Conservation (phyloP, 805 yeast species). For the Candida multigemmis region DNA sequence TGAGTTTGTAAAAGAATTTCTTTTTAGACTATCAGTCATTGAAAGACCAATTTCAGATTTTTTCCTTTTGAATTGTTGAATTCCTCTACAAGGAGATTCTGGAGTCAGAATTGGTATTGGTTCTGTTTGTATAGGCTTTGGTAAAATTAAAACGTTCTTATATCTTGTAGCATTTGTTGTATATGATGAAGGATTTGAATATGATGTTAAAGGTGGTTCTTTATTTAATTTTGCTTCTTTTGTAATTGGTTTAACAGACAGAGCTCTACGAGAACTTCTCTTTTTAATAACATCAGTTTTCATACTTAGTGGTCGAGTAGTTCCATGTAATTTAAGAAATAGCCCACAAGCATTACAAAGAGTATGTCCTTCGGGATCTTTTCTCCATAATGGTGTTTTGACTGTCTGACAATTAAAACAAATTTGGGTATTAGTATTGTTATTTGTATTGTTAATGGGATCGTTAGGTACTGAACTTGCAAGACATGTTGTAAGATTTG, state of each 20-base stretch:
- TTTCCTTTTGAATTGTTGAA: conserved; percentile 32
- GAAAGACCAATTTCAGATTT: conserved; percentile 18
- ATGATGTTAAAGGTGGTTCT: conserved; percentile 2
- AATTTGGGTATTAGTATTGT: conserved; percentile 3
- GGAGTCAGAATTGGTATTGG: conserved; percentile 8
- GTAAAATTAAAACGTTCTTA: conserved; percentile 31
- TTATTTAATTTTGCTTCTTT: no score
- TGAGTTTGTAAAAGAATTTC: no score
- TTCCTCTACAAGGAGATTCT: conserved; percentile 12
- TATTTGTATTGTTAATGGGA: not conserved
- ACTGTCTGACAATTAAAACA: conserved; percentile 52
- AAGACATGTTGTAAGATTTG: not conserved
- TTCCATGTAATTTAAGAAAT: conserved; percentile 52
- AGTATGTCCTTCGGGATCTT: conserved; percentile 51
- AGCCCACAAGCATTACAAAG: conserved; percentile 60
- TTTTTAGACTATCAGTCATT: conserved; percentile 1
- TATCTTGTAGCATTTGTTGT: conserved; percentile 10
- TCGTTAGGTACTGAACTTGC: not conserved
- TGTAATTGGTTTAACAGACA: not conserved
- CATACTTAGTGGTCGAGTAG: conserved; percentile 49
- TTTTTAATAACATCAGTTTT: conserved; percentile 52
- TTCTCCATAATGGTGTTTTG: conserved; percentile 56
- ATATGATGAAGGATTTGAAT: conserved; percentile 4
- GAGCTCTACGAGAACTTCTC: conserved; percentile 34
- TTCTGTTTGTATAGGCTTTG: conserved; percentile 23